Percentiles rank a stretch among this genome's conserved stretches.
Conservation (phyloP, 2,329 filamentous ascomycete genomes). For the Pseudohalonectria lignicola region DNA sequence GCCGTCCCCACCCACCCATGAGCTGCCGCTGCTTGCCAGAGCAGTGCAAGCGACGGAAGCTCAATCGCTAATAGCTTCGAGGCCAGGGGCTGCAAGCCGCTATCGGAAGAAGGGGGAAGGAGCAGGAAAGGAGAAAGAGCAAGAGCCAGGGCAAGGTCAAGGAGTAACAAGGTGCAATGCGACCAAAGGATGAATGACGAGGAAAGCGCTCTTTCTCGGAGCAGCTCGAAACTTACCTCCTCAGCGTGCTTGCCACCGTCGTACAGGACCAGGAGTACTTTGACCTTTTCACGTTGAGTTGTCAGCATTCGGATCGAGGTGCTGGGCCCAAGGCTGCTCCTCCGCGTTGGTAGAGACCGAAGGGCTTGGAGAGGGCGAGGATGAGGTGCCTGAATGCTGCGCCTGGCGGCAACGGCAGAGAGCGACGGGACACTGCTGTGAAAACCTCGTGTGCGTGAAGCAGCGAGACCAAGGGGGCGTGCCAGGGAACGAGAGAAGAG, state of each 20-base stretch:
- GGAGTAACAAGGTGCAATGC: too few species aligned
- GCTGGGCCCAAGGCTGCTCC: slow-evolving; percentile 8
- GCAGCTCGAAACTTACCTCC: slow-evolving; percentile 45
- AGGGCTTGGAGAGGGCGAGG: too few species aligned
- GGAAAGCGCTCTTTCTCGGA: background rate
- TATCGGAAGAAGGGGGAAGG: too few species aligned
- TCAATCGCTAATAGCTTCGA: too few species aligned
- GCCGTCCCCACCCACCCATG: background rate
- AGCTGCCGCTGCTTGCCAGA: background rate
- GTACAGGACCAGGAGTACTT: slow-evolving; percentile 90
- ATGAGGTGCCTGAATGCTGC: background rate
- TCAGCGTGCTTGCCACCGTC: slow-evolving; percentile 83
- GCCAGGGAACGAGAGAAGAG: slow-evolving; percentile 8
- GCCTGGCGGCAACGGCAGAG: background rate
- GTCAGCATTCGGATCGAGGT: slow-evolving; percentile 51
- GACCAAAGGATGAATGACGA: background rate
- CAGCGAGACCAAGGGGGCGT: slow-evolving; percentile 9
- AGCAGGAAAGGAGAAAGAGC: too few species aligned
- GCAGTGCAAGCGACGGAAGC: too few species aligned
- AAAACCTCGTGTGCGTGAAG: slow-evolving; percentile 10
- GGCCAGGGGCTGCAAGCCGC: too few species aligned
- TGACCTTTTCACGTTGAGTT: slow-evolving; percentile 57
- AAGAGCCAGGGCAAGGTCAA: too few species aligned
- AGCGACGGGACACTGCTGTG: slow-evolving; percentile 6
- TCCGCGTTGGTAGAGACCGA: background rate